Evolutionary conservation across 78 protist species (phyloP), one percentile per base, ranked within the genome.

Genomic region (Mastigamoeba balamuthi): DNA sequence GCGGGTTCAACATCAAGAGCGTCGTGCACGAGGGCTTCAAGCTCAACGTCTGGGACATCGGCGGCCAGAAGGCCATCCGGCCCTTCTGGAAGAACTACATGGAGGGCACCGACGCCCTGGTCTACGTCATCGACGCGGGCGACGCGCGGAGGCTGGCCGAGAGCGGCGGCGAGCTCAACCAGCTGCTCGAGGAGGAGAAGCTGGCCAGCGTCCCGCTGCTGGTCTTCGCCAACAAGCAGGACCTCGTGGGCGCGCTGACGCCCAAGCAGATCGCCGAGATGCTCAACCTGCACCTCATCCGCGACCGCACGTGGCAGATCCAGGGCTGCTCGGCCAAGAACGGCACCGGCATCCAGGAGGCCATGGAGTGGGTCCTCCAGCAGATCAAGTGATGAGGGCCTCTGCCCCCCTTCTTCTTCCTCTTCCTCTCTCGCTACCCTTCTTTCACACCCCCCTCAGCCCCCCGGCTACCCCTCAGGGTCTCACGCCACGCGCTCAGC

Each of bases 1-100:
- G 88, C 40, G 96, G 96, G 35, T 93, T 93, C 83, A 89, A 87
- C 86, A 78, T 93, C 77, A 93, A 93, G 77, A 76, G 86, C 30
- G 66, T 93, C 0, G 35, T 35, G 58, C 69, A 74, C 33, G 85
- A 77, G 27, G 87, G 89, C 28, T 87, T 89, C 79, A 86, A 84
- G 77, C 81, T 89, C 58, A 89, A 88, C 68, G 88, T 93, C 58
- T 89, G 96, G 96, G 96, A 93, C 33, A 82, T 93, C 23, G 96
- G 96, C 0, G 96, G 73, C 7, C 96, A 93, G 67, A 78, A 80
- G 84, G 68, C 81, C 53, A 89, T 93, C 67, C 88, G 96, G 0
- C 86, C 90, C 1, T 89, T 86, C 89, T 93, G 96, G 96, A 1
- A 72, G 8, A 83, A 89, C 64, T 93, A 92, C 75, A 86, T 72